Percentiles rank a stretch among this genome's conserved stretches.
These are phyloP conservation scores for Zoysia japonica DNA, from an alignment of 176 grass and related monocot genomes.

Conservation along the genomic window DNA sequence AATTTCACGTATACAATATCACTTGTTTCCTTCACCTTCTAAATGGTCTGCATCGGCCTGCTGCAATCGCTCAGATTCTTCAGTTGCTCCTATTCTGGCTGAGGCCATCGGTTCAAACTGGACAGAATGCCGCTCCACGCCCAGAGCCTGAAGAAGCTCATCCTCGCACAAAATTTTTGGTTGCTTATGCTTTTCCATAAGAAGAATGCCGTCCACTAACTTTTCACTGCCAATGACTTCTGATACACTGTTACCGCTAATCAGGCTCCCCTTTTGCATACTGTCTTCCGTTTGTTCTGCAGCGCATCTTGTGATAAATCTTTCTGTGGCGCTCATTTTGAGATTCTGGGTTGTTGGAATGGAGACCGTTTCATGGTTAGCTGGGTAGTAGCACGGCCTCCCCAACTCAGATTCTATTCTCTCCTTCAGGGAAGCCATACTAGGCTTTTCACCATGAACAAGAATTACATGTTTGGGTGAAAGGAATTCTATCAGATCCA, in stretches of 20 bases:
- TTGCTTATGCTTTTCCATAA: slow-evolving; percentile 71
- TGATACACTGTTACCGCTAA: slow-evolving; percentile 3
- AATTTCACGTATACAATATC: background rate
- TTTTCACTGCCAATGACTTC: slow-evolving; percentile 4
- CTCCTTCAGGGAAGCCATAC: slow-evolving; percentile 81
- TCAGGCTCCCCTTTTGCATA: slow-evolving; percentile 7
- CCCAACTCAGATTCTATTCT: slow-evolving; percentile 73
- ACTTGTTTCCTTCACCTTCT: background rate
- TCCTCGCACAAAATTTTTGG: slow-evolving; percentile 63
- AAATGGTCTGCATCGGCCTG: background rate
- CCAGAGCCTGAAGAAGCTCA: slow-evolving; percentile 60
- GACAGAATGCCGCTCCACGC: slow-evolving; percentile 51
- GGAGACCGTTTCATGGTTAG: slow-evolving; percentile 70
- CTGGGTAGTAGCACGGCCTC: slow-evolving; percentile 75
- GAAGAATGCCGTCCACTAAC: slow-evolving; percentile 47
- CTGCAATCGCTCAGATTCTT: slow-evolving; percentile 11
- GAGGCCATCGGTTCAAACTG: slow-evolving; percentile 48
- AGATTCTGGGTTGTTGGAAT: slow-evolving; percentile 52
- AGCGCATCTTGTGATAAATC: slow-evolving; percentile 56
- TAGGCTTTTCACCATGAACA: slow-evolving; percentile 92
- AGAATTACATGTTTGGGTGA: slow-evolving; percentile 84
- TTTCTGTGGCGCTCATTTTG: slow-evolving; percentile 67
- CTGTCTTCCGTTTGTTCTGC: slow-evolving; percentile 30
- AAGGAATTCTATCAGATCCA: slow-evolving; percentile 85
- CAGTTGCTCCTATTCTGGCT: slow-evolving; percentile 31